A percentile compares a stretch with the other conserved stretches of the same genome.
phyloP scores from a whole-genome alignment of 306 rosid species.

The Rosa multiflora region DNA sequence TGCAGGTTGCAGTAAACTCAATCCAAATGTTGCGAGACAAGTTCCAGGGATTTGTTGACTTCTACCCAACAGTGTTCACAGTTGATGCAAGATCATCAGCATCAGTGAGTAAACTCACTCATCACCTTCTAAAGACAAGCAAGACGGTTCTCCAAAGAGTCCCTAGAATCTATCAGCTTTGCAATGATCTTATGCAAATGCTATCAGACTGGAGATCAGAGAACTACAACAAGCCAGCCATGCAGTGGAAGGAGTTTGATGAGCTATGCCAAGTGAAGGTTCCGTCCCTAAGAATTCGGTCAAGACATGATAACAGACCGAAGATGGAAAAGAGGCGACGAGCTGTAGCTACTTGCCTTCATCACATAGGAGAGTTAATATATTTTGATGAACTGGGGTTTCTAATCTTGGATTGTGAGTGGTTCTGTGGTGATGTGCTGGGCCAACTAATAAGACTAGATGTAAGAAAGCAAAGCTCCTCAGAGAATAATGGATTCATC shows the following conservation, averaged over 20 bases:
- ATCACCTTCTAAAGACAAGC: slow-evolving; percentile 68
- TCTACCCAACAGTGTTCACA: slow-evolving; percentile 82
- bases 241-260: slow-evolving; percentile 89
- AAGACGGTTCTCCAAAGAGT: slow-evolving; percentile 86
- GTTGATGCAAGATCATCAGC: slow-evolving; percentile 92
- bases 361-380: slow-evolving; percentile 83
- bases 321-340: slow-evolving; percentile 65
- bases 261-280: slow-evolving; percentile 83
- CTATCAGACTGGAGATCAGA: slow-evolving; percentile 87
- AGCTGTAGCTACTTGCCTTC: slow-evolving; percentile 82
- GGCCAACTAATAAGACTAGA: slow-evolving; percentile 76
- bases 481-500: slow-evolving; percentile 65
- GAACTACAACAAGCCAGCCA: slow-evolving; percentile 90
- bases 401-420: slow-evolving; percentile 80
- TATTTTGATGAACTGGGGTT: slow-evolving; percentile 80
- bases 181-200: slow-evolving; percentile 74
- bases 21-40: slow-evolving; percentile 77
- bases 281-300: slow-evolving; percentile 62
- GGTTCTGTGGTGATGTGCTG: slow-evolving; percentile 90
- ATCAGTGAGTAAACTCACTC: slow-evolving; percentile 78
- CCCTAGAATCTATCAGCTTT: slow-evolving; percentile 85
- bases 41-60: slow-evolving; percentile 88
- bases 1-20: slow-evolving; percentile 60
- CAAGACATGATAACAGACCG: slow-evolving; percentile 68
- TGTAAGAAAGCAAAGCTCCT: slow-evolving; percentile 50